Percentiles rank a stretch among this genome's conserved stretches.
Evolutionary conservation across 164 flowering plant species (phyloP).

Genomic region (Annona cherimola): DNA sequence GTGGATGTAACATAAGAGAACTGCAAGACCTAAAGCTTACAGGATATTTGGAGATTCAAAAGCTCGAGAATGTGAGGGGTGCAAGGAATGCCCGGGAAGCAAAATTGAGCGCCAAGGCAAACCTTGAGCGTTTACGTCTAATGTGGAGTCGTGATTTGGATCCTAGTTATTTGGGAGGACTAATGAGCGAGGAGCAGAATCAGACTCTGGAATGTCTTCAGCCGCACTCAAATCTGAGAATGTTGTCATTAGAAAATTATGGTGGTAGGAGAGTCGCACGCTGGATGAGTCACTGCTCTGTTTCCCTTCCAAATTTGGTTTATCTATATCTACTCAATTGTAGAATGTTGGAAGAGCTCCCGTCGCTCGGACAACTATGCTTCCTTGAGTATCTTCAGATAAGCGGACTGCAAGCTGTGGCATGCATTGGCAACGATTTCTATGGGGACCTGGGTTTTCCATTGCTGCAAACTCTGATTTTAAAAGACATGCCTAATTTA

Average conservation of each 20-base stretch:
- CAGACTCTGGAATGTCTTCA: background rate
- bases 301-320: background rate
- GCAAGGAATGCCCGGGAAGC: constrained; percentile 2
- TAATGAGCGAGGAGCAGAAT: background rate
- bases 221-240: constrained; percentile 4
- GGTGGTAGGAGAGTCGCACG: background rate
- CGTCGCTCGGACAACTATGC: constrained; percentile 21
- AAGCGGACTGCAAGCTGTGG: constrained; percentile 6
- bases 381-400: constrained; percentile 11
- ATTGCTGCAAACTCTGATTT: constrained; percentile 5
- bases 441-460: constrained; percentile 2
- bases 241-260: background rate
- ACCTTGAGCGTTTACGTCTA: background rate
- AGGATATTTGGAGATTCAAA: background rate
- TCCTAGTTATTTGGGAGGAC: background rate
- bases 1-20: background rate
- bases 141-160: background rate
- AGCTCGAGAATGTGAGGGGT: background rate
- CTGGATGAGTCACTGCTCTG: background rate
- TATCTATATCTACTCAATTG: constrained; percentile 4
- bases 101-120: background rate
- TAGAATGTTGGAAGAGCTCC: constrained; percentile 10
- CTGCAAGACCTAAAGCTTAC: background rate
- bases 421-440: background rate
- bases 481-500: constrained; percentile 8